A percentile compares a stretch with the other conserved stretches of the same genome.
These are phyloP conservation scores for Zygotorulaspora mrakii DNA, from an alignment of 1,139 yeast species.

Conservation along the genomic window DNA sequence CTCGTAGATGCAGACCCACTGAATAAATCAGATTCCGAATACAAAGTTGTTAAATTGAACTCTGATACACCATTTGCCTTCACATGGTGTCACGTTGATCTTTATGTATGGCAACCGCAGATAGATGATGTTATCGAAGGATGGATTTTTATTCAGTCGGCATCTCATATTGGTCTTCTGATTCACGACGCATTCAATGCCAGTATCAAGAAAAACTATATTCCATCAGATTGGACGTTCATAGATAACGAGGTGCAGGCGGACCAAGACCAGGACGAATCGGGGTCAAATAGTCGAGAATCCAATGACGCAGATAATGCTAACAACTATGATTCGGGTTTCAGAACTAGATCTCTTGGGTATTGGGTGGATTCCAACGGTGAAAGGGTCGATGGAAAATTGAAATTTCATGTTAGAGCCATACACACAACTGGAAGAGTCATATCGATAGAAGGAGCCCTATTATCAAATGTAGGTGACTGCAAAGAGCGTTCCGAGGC, in stretches of 20 bases:
- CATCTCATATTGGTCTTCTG: conserved; percentile 87
- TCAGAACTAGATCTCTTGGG: conserved; percentile 55
- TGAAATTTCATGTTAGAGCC: conserved; percentile 66
- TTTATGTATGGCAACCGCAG: conserved; percentile 85
- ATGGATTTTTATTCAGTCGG: conserved; percentile 84
- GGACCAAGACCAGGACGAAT: conserved; percentile 18
- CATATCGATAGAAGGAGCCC: conserved; percentile 80
- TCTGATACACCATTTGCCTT: conserved; percentile 86
- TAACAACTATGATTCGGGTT: conserved; percentile 28
- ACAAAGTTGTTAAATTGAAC: conserved; percentile 60
- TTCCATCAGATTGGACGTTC: conserved; percentile 81
- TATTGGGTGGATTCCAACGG: conserved; percentile 81
- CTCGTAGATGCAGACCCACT: conserved; percentile 42
- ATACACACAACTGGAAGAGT: conserved; percentile 77
- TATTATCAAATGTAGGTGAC: conserved; percentile 39
- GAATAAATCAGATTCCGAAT: conserved; percentile 35
- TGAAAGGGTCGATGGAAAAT: conserved; percentile 71
- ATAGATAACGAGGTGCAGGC: conserved; percentile 63
- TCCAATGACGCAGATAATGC: conserved; percentile 22
- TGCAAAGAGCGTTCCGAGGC: conserved; percentile 29
- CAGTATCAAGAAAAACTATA: conserved; percentile 75
- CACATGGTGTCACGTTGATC: conserved; percentile 80
- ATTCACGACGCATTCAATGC: conserved; percentile 95
- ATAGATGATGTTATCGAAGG: conserved; percentile 85
- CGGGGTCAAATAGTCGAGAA: conserved; percentile 27